These are phyloP conservation scores for Penicillium goetzii DNA, from an alignment of 495 filamentous ascomycete genomes.

Conservation along the genomic window DNA sequence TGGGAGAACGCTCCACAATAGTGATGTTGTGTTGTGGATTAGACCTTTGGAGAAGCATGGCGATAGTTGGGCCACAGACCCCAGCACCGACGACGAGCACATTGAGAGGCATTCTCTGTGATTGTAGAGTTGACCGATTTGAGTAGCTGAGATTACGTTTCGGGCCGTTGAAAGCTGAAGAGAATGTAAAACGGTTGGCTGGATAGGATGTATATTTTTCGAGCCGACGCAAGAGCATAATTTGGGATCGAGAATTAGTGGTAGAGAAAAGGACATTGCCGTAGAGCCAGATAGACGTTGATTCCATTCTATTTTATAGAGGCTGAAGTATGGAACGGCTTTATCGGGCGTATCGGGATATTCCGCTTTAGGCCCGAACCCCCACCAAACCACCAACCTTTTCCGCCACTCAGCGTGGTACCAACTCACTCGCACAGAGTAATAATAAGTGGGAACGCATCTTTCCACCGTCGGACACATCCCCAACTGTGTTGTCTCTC, in stretches of 20 bases:
- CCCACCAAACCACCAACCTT: background rate
- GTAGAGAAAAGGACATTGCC: background rate
- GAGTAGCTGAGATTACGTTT: background rate
- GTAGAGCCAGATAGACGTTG: background rate
- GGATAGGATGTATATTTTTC: background rate
- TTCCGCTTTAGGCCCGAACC: constrained; percentile 8
- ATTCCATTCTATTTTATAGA: constrained; percentile 1
- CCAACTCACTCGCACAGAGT: too few relatives aligned
- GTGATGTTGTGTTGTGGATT: constrained; percentile 15
- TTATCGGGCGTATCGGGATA: constrained; percentile 9
- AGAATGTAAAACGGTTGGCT: background rate
- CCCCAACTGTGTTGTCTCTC: background rate
- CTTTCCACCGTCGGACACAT: background rate
- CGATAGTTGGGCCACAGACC: constrained; percentile 11
- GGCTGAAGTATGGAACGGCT: constrained; percentile 1
- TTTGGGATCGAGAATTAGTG: background rate
- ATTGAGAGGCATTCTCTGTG: constrained; percentile 8
- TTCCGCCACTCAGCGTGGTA: background rate
- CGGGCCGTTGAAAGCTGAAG: background rate
- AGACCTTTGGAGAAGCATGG: constrained; percentile 9
- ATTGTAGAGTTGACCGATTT: background rate
- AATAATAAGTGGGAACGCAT: background rate
- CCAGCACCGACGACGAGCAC: constrained; percentile 12
- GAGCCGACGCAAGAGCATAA: background rate
- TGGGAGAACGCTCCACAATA: constrained; percentile 10